These are phyloP conservation scores for Colletotrichum nymphaeae DNA, from an alignment of 2,329 filamentous ascomycete genomes.

Conservation along the genomic window DNA sequence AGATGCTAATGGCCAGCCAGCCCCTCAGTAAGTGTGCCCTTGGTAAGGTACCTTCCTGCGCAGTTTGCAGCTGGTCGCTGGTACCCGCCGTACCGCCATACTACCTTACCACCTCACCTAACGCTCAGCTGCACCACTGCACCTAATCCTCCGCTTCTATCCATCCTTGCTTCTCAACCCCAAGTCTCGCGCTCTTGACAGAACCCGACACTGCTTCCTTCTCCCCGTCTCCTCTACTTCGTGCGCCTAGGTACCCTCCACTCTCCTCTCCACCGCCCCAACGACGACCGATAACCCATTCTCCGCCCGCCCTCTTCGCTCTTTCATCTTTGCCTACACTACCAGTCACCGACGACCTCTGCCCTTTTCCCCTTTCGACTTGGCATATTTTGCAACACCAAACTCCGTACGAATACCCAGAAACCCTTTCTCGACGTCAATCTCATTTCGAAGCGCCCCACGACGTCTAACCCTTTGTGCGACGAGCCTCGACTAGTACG, in stretches of 20 bases:
- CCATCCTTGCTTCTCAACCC: neutral
- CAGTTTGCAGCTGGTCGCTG: neutral
- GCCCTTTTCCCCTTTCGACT: neutral
- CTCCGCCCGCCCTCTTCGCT: neutral
- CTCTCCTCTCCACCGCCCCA: neutral
- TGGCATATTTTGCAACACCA: neutral
- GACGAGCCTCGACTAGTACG: conserved; percentile 1
- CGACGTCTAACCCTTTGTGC: neutral
- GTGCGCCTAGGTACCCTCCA: neutral
- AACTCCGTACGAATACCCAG: neutral
- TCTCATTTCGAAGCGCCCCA: neutral
- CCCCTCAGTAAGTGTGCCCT: too few relatives aligned
- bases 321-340: neutral
- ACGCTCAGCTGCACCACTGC: neutral
- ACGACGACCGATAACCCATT: neutral
- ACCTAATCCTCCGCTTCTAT: neutral
- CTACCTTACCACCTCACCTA: too few relatives aligned
- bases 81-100: too few relatives aligned
- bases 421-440: neutral
- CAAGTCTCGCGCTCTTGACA: neutral
- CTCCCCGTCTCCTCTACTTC: neutral
- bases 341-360: neutral
- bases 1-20: too few relatives aligned
- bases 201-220: neutral
- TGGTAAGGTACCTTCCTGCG: neutral